Percentiles rank a stretch among this genome's conserved stretches.
These are phyloP conservation scores for Lactuca sativa DNA, from an alignment of 129 eudicot genomes.

Conservation along the genomic window DNA sequence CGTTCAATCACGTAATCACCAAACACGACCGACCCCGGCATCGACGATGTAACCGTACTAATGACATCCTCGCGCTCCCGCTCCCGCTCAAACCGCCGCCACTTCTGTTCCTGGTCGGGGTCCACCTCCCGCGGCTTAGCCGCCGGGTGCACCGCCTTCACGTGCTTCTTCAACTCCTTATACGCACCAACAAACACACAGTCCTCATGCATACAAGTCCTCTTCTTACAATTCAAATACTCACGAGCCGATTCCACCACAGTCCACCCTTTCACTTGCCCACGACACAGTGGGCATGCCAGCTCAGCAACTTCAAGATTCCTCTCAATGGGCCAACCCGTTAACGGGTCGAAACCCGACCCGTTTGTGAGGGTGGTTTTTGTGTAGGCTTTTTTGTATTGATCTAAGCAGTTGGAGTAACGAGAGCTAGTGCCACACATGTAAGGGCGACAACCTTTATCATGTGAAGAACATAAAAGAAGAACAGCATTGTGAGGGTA, in stretches of 20 bases:
- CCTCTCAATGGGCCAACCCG: conserved; percentile 46
- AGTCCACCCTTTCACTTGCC: conserved; percentile 95
- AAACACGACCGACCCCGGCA: conserved; percentile 81
- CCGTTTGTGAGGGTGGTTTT: conserved; percentile 38
- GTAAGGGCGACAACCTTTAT: conserved; percentile 95
- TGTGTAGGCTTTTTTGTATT: conserved; percentile 88
- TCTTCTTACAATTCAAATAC: conserved; percentile 61
- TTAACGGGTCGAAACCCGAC: conserved; percentile 29
- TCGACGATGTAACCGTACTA: conserved; percentile 74
- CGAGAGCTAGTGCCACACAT: conserved; percentile 96
- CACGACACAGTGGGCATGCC: conserved; percentile 87
- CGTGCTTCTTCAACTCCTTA: conserved; percentile 74
- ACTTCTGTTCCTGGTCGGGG: conserved; percentile 75
- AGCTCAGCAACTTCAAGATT: conserved; percentile 59
- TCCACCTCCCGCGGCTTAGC: conserved; percentile 86
- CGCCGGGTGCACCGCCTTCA: conserved; percentile 70
- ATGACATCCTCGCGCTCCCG: conserved; percentile 77
- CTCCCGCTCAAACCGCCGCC: conserved; percentile 81
- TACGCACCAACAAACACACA: conserved; percentile 74
- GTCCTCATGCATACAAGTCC: conserved; percentile 79
- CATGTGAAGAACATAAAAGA: conserved; percentile 84
- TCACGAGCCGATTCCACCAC: conserved; percentile 81
- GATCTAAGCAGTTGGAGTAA: conserved; percentile 90
- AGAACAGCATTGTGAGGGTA: conserved; percentile 95
- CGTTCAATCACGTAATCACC: conserved; percentile 90